These are phyloP conservation scores for Gonapodya prolifera DNA, from an alignment of 192 early-diverging fungal genomes.

Conservation along the genomic window DNA sequence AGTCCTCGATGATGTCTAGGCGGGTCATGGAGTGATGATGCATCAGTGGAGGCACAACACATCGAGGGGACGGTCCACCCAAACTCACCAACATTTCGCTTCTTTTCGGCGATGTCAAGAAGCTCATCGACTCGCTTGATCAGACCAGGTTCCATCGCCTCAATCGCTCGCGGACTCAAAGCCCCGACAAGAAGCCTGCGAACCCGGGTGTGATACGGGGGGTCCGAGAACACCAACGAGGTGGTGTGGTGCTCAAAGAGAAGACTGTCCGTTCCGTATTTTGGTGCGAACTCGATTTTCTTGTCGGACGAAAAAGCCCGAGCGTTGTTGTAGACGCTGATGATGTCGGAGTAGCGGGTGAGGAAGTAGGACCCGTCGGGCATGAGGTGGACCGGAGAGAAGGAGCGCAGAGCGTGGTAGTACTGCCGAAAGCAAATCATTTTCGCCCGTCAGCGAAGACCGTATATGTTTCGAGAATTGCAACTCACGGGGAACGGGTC, in stretches of 20 bases:
- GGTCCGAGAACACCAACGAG: not conserved
- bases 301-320: not conserved
- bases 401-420: not conserved
- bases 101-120: not conserved
- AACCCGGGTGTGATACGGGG: not conserved
- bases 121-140: not conserved
- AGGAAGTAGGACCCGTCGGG: not conserved
- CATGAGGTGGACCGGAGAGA: not conserved
- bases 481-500: not conserved
- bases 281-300: slow-evolving; percentile 3
- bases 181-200: not conserved
- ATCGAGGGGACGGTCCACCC: no score
- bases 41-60: no score
- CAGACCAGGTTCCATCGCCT: not conserved
- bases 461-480: no score
- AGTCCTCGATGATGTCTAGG: not conserved
- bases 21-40: no score
- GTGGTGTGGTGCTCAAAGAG: slow-evolving; percentile 3
- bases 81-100: not conserved
- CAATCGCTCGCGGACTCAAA: not conserved
- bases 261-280: not conserved
- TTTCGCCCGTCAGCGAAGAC: no score
- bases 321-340: slow-evolving; percentile 1
- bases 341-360: not conserved
- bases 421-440: not conserved